Evolutionary conservation across 2,329 filamentous ascomycete genomes (phyloP).

Genomic region (Proliferodiscus dingleyae): DNA sequence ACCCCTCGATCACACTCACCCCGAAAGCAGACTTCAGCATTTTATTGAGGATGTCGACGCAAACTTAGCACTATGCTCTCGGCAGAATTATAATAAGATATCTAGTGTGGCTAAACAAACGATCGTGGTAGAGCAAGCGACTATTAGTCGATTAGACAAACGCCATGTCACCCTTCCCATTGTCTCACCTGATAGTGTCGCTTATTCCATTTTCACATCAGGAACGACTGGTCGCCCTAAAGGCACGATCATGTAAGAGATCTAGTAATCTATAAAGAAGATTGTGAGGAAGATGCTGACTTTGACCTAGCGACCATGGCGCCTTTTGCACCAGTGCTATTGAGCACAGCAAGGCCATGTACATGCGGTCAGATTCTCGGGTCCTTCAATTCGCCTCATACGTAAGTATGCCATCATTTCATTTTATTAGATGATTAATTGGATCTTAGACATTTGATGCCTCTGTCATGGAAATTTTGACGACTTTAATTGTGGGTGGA

Average conservation of each 20-base stretch:
- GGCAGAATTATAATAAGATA: slow-evolving; percentile 3
- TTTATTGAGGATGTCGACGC: slow-evolving; percentile 10
- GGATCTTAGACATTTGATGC: slow-evolving; percentile 9
- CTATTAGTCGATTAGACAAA: neutral
- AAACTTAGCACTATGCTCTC: slow-evolving; percentile 6
- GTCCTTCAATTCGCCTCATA: slow-evolving; percentile 2
- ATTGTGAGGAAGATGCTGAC: no score
- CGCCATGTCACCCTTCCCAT: neutral
- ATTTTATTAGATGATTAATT: neutral
- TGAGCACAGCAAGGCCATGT: neutral
- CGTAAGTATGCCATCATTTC: neutral
- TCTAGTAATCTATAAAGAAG: no score
- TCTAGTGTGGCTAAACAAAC: neutral
- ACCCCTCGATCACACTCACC: slow-evolving; percentile 28
- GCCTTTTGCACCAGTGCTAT: slow-evolving; percentile 17
- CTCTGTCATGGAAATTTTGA: slow-evolving; percentile 6
- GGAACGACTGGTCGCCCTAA: slow-evolving; percentile 42
- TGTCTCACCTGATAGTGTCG: slow-evolving; percentile 30
- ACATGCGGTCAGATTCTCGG: neutral
- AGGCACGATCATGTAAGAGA: slow-evolving; percentile 36
- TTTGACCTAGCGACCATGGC: slow-evolving; percentile 18
- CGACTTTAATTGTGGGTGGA: slow-evolving; percentile 29
- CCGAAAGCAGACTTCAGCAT: slow-evolving; percentile 16
- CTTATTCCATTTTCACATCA: slow-evolving; percentile 20
- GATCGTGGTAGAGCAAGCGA: neutral